Percentiles rank a stretch among this genome's conserved stretches.
phyloP scores from a whole-genome alignment of 306 rosid species.

The Quercus dentata region DNA sequence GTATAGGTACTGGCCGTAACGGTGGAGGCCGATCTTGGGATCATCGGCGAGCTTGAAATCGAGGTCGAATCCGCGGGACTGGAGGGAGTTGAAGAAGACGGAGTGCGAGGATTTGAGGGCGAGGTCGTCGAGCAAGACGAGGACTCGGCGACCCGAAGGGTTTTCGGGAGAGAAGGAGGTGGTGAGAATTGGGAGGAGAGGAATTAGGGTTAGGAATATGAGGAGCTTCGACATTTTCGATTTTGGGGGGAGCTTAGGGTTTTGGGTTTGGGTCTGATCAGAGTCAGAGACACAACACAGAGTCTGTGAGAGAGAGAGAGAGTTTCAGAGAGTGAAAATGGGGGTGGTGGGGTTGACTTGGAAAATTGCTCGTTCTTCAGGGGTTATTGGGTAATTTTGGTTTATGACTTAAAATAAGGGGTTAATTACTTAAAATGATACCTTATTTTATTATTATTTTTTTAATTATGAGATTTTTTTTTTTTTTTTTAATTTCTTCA shows the following conservation, averaged over 20 bases:
- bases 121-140: slow-evolving; percentile 83
- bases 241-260: background rate
- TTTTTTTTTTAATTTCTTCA: too few species aligned
- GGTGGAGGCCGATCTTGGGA: slow-evolving; percentile 70
- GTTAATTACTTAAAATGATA: too few species aligned
- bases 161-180: slow-evolving; percentile 63
- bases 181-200: slow-evolving; percentile 57
- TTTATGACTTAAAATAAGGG: too few species aligned
- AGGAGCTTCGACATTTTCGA: slow-evolving; percentile 65
- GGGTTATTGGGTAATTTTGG: background rate
- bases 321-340: background rate
- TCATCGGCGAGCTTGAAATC: slow-evolving; percentile 92
- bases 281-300: background rate
- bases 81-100: slow-evolving; percentile 70
- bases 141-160: slow-evolving; percentile 75
- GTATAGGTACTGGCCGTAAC: slow-evolving; percentile 82
- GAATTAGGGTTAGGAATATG: slow-evolving; percentile 44
- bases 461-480: too few species aligned
- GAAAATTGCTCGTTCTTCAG: background rate
- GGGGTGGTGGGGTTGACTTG: background rate
- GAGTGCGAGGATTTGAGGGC: slow-evolving; percentile 90
- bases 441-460: too few species aligned
- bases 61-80: slow-evolving; percentile 90
- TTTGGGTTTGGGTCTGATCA: background rate
- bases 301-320: background rate